phyloP scores from a whole-genome alignment of 257 asterid species.

The Knoxia roxburghii region DNA sequence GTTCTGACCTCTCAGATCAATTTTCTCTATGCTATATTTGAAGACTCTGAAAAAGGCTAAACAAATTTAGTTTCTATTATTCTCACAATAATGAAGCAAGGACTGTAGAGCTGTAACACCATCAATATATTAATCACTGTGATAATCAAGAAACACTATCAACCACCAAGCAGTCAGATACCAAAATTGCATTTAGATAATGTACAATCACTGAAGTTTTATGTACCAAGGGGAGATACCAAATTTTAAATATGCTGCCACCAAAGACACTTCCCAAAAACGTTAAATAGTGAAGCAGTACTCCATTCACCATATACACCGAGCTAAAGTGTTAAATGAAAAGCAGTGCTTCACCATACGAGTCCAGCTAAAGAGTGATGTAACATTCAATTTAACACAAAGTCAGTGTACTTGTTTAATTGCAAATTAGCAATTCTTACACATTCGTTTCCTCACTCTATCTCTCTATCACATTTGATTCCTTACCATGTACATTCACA shows the following conservation, averaged over 20 bases:
- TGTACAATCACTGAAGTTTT: background rate
- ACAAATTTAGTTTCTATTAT: slow-evolving; percentile 2
- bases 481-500: too few species aligned
- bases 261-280: background rate
- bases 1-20: slow-evolving; percentile 63
- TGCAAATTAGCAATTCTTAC: background rate
- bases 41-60: slow-evolving; percentile 61
- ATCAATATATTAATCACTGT: background rate
- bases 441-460: background rate
- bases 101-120: background rate
- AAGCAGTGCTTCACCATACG: too few species aligned
- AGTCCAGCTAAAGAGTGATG: too few species aligned
- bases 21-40: slow-evolving; percentile 57
- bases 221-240: background rate
- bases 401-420: background rate
- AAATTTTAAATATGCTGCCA: background rate
- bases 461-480: too few species aligned
- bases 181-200: background rate
- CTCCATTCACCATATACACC: too few species aligned
- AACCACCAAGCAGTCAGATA: background rate
- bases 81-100: too few species aligned
- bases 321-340: too few species aligned
- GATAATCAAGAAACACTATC: background rate
- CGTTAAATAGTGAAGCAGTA: too few species aligned
- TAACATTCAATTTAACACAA: too few species aligned